Evolutionary conservation across 225 moss, liverwort and hornwort species (phyloP).

Genomic region (Climacium dendroides): DNA sequence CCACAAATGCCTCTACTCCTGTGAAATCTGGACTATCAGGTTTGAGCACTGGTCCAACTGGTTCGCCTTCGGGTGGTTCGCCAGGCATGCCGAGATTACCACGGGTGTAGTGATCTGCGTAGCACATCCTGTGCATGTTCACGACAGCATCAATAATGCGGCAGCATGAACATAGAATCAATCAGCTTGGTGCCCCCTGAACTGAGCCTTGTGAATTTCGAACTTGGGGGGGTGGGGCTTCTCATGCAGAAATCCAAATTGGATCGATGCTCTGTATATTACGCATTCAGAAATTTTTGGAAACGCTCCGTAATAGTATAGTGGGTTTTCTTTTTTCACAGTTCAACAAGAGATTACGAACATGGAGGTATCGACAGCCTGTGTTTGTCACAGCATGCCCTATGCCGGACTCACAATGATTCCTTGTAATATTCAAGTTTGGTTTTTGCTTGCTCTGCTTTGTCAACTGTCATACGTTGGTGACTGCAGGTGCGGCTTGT

Average conservation of each 20-base stretch:
- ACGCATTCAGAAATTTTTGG: neutral
- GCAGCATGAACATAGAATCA: neutral
- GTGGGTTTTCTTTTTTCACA: neutral
- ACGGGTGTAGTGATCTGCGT: conserved; percentile 10
- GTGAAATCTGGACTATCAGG: conserved; percentile 18
- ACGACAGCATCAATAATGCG: neutral
- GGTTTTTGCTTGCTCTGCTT: neutral
- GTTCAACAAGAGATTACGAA: neutral
- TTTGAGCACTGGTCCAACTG: neutral
- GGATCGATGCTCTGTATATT: conserved; percentile 21
- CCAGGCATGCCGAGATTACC: conserved; percentile 42
- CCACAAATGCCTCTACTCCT: conserved; percentile 11
- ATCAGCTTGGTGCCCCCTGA: neutral
- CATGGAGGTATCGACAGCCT: neutral
- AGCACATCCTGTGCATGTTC: neutral
- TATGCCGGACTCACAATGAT: neutral
- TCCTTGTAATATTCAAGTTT: conserved; percentile 1
- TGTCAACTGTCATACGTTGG: neutral
- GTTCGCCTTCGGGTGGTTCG: conserved; percentile 28
- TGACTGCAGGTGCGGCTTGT: neutral
- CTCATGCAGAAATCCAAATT: conserved; percentile 14
- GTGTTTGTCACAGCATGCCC: neutral
- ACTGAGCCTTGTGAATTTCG: conserved; percentile 5
- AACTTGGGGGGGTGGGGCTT: neutral
- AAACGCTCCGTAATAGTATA: neutral